phyloP scores from a whole-genome alignment of 345 rosid genomes.

The Hevea brasiliensis region DNA sequence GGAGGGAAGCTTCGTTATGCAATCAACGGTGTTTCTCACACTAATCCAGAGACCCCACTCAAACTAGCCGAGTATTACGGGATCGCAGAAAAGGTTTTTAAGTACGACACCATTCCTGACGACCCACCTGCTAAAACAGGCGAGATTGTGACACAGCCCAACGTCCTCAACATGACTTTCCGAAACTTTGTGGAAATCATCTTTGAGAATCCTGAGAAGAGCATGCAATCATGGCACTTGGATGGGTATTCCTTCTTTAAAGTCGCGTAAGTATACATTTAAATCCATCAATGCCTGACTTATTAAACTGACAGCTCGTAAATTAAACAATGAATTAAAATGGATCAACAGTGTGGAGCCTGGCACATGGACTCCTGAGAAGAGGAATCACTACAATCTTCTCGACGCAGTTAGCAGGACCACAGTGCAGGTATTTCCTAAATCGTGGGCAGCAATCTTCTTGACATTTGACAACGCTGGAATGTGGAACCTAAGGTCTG shows the following conservation, averaged over 20 bases:
- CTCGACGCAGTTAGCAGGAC: slow-evolving; percentile 85
- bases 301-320: too few species aligned
- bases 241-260: slow-evolving; percentile 80
- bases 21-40: slow-evolving; percentile 24
- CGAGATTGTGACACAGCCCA: slow-evolving; percentile 15
- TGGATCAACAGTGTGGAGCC: slow-evolving; percentile 52
- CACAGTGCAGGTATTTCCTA: slow-evolving; percentile 80
- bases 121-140: slow-evolving; percentile 1
- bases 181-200: slow-evolving; percentile 68
- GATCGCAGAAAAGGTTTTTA: slow-evolving; percentile 24
- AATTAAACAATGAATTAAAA: neutral
- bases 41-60: slow-evolving; percentile 19
- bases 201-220: slow-evolving; percentile 74
- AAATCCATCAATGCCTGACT: too few species aligned
- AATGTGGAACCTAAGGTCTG: slow-evolving; percentile 92
- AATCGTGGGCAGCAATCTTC: slow-evolving; percentile 82
- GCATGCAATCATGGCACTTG: slow-evolving; percentile 62
- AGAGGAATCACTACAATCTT: slow-evolving; percentile 74
- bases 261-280: slow-evolving; percentile 55
- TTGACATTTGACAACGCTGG: slow-evolving; percentile 89
- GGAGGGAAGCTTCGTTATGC: slow-evolving; percentile 28
- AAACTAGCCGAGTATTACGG: slow-evolving; percentile 27
- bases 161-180: slow-evolving; percentile 61
- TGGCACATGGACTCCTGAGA: slow-evolving; percentile 75
- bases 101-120: slow-evolving; percentile 16